Percentiles rank a stretch among this genome's conserved stretches.
phyloP scores from a whole-genome alignment of 2,329 filamentous ascomycete species.

The Hymenoscyphus salicellus region DNA sequence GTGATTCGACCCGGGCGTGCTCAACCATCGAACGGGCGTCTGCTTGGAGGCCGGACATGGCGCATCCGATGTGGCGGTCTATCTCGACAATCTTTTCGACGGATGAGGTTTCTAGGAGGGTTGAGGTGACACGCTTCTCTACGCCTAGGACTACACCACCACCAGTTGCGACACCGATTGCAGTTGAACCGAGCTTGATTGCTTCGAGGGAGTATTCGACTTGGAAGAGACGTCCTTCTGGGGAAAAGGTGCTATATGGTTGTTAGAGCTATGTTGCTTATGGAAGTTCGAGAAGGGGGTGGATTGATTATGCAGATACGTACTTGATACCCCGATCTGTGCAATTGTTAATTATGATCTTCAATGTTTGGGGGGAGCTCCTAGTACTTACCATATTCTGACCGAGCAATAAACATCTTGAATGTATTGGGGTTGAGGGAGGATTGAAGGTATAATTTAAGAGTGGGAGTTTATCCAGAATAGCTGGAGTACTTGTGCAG shows the following conservation, averaged over 20 bases:
- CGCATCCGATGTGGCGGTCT: constrained; percentile 96
- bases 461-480: not conserved
- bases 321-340: constrained; percentile 97
- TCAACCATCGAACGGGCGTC: constrained; percentile 97
- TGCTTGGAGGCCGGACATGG: constrained; percentile 96
- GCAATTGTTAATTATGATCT: constrained; percentile 39
- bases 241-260: constrained; percentile 89
- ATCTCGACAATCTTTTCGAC: constrained; percentile 99
- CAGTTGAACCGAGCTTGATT: constrained; percentile 98
- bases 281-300: not conserved
- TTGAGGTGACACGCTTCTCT: constrained; percentile 97
- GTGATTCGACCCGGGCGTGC: constrained; percentile 94
- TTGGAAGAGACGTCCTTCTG: constrained; percentile 98
- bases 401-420: constrained; percentile 99
- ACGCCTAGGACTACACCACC: constrained; percentile 95
- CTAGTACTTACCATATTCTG: constrained; percentile 84
- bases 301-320: constrained; percentile 37
- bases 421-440: constrained; percentile 27
- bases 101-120: constrained; percentile 92
- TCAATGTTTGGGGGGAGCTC: constrained; percentile 24
- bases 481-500: not conserved
- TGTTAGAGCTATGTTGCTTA: constrained; percentile 18
- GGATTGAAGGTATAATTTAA: constrained; percentile 33
- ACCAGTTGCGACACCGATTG: constrained; percentile 94
- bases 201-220: constrained; percentile 99